Evolutionary conservation across 768 basidiomycete species (phyloP).

Genomic region (Crucibulum laeve): DNA sequence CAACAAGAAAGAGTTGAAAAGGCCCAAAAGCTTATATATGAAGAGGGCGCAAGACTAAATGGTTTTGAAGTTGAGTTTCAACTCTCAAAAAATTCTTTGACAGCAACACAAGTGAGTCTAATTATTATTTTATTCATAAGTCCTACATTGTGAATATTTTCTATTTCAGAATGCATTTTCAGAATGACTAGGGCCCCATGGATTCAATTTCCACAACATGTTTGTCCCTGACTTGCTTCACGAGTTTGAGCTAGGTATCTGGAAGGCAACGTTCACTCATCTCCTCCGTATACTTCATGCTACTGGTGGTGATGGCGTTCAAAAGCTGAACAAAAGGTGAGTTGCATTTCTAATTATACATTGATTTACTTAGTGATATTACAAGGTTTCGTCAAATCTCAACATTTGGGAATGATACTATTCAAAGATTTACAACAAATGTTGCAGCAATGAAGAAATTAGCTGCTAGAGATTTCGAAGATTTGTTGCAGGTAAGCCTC

Average conservation of each 20-base stretch:
- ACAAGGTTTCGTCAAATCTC: slow-evolving; percentile 16
- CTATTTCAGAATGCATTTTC: slow-evolving; percentile 23
- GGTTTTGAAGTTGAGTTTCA: background rate
- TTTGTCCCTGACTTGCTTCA: slow-evolving; percentile 28
- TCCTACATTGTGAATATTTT: background rate
- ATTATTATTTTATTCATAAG: background rate
- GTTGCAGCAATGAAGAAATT: slow-evolving; percentile 25
- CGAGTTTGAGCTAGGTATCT: slow-evolving; percentile 31
- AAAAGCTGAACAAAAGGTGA: slow-evolving; percentile 18
- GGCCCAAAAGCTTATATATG: background rate
- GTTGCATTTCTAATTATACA: background rate
- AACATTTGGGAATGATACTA: slow-evolving; percentile 20
- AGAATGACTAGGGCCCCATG: slow-evolving; percentile 2
- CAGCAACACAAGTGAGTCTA: slow-evolving; percentile 5
- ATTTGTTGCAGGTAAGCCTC: slow-evolving; percentile 30
- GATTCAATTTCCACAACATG: slow-evolving; percentile 19
- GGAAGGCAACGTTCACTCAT: slow-evolving; percentile 25
- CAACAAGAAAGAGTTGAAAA: background rate
- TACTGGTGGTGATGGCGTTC: slow-evolving; percentile 4
- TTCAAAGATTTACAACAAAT: slow-evolving; percentile 23
- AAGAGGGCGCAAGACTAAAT: background rate
- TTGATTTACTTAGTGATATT: background rate
- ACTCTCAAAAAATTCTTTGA: slow-evolving; percentile 6
- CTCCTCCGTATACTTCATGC: slow-evolving; percentile 23
- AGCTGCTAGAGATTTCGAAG: slow-evolving; percentile 31